These are phyloP conservation scores for Chaetomiaceae sp. DNA, from an alignment of 2,329 filamentous ascomycete genomes.

Conservation along the genomic window DNA sequence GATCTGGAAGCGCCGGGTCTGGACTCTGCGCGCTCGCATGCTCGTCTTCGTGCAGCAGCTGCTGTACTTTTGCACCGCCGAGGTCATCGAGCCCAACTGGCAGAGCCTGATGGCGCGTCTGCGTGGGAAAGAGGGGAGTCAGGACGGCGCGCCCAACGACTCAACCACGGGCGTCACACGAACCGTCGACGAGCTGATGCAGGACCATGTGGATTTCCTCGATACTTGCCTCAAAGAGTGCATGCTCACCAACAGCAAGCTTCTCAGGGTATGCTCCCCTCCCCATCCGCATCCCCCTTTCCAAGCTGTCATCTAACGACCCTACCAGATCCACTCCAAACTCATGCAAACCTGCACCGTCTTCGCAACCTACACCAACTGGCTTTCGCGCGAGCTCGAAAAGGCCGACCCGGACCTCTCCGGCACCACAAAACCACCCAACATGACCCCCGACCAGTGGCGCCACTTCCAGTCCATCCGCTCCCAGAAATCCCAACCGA, in stretches of 20 bases:
- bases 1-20: conserved; percentile 87
- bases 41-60: conserved; percentile 95
- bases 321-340: conserved; percentile 82
- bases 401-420: conserved; percentile 76
- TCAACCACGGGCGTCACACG: conserved; percentile 40
- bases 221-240: conserved; percentile 98
- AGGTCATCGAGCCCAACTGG: conserved; percentile 99
- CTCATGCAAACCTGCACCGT: conserved; percentile 93
- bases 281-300: conserved; percentile 1
- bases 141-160: background rate
- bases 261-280: conserved; percentile 64
- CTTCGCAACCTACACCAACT: conserved; percentile 86
- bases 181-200: conserved; percentile 97
- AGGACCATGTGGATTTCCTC: conserved; percentile 96
- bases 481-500: conserved; percentile 30
- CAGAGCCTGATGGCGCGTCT: conserved; percentile 85
- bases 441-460: conserved; percentile 60
- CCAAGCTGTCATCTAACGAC: conserved; percentile 20
- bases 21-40: conserved; percentile 90
- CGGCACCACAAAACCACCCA: conserved; percentile 49
- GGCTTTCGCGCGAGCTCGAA: conserved; percentile 77
- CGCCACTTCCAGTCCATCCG: conserved; percentile 49
- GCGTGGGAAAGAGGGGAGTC: conserved; percentile 33
- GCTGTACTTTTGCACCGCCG: conserved; percentile 92
- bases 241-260: conserved; percentile 95